phyloP scores from a whole-genome alignment of 352 stramenopile genomes.

The Phytophthora sp. region DNA sequence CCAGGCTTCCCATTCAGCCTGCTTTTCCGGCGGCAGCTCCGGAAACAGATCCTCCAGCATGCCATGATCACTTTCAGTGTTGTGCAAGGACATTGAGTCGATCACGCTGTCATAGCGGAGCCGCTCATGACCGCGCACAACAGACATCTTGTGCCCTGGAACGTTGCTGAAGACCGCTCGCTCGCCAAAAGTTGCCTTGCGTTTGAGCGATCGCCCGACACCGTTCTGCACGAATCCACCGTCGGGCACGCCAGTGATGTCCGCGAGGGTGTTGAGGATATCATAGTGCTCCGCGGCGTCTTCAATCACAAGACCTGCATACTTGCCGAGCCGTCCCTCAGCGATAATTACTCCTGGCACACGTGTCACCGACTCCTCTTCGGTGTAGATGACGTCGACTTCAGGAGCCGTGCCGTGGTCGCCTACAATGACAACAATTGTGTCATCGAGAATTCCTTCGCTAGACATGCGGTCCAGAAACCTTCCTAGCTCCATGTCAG shows the following conservation, averaged over 20 bases:
- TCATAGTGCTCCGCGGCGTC: slow-evolving; percentile 60
- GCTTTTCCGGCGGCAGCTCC: slow-evolving; percentile 9
- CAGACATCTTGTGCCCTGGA: slow-evolving; percentile 49
- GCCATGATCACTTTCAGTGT: slow-evolving; percentile 43
- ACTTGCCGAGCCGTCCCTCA: slow-evolving; percentile 48
- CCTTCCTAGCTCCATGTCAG: slow-evolving; percentile 55
- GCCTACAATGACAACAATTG: slow-evolving; percentile 58
- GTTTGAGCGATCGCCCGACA: slow-evolving; percentile 63
- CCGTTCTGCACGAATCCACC: slow-evolving; percentile 60
- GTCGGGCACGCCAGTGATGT: slow-evolving; percentile 59
- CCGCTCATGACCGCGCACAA: slow-evolving; percentile 48
- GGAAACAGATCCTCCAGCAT: slow-evolving; percentile 40
- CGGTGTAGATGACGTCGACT: slow-evolving; percentile 36
- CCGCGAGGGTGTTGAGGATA: slow-evolving; percentile 64
- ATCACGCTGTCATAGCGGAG: slow-evolving; percentile 49
- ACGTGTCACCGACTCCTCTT: slow-evolving; percentile 48
- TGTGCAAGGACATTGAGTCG: slow-evolving; percentile 48
- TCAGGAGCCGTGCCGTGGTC: slow-evolving; percentile 64
- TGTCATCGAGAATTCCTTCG: slow-evolving; percentile 56
- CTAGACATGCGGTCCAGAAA: slow-evolving; percentile 56
- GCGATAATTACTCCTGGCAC: slow-evolving; percentile 52
- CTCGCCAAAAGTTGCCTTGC: slow-evolving; percentile 26
- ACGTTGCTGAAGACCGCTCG: slow-evolving; percentile 58
- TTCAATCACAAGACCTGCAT: slow-evolving; percentile 44
- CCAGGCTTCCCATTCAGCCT: slow-evolving; percentile 34